A percentile compares a stretch with the other conserved stretches of the same genome.
These are phyloP conservation scores for Calonectria pseudoturangicola DNA, from an alignment of 2,329 filamentous ascomycete species.

Conservation along the genomic window DNA sequence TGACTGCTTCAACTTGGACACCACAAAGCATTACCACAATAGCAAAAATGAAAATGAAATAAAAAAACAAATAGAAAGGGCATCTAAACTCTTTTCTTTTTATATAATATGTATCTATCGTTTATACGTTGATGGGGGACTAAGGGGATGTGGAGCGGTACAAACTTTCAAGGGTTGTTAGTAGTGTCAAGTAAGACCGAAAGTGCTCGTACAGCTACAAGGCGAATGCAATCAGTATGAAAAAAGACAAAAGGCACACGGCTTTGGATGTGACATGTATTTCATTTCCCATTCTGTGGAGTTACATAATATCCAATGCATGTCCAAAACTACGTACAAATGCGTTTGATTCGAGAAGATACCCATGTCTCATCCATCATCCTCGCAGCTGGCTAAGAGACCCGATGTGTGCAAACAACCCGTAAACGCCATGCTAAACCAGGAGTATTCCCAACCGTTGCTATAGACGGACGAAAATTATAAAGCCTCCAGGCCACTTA, in stretches of 20 bases:
- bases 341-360: conserved; percentile 22
- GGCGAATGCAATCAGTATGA: background rate
- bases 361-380: conserved; percentile 39
- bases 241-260: background rate
- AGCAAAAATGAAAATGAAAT: too few relatives aligned
- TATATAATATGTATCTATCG: too few relatives aligned
- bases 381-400: conserved; percentile 15
- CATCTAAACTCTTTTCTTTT: too few relatives aligned
- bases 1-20: too few relatives aligned
- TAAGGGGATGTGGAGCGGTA: too few relatives aligned
- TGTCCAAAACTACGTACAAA: conserved; percentile 36
- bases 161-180: too few relatives aligned
- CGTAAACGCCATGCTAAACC: conserved; percentile 44
- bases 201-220: background rate
- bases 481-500: conserved; percentile 24
- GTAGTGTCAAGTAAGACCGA: too few relatives aligned
- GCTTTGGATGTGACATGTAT: conserved; percentile 22
- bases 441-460: conserved; percentile 34
- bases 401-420: conserved; percentile 33
- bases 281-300: conserved; percentile 32
- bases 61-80: too few relatives aligned
- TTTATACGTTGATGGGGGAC: too few relatives aligned
- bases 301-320: conserved; percentile 38
- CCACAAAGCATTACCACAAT: too few relatives aligned
- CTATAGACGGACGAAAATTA: conserved; percentile 22